Evolutionary conservation across 495 filamentous ascomycete species (phyloP), one percentile per base, ranked within the genome.

Genomic region (Trichoderma asperelloides): DNA sequence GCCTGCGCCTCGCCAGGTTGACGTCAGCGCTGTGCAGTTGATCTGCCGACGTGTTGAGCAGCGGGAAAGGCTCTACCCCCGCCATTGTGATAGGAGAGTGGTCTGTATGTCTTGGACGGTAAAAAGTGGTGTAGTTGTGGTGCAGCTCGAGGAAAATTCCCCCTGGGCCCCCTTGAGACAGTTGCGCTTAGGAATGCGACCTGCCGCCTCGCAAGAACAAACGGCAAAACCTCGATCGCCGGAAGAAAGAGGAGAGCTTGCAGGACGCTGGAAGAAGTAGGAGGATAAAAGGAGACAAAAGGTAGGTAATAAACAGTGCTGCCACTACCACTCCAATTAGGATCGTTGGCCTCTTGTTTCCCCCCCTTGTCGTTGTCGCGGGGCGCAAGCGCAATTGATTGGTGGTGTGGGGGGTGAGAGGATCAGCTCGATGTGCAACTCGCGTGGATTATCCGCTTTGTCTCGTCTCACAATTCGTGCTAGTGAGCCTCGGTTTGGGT

Each of bases 31-130:
- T 65, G 69, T 79, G 79, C 65, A 73, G 66, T 66, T 73, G 75
- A 62, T 82, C 78, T 43, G 77, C 72, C 37, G 80, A 74, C 41
- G 75, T 74, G 68, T 74, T 77, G 66, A 83, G 77, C 37, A 75
- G 72, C 66, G 81, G 81, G 66, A 83, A 83, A 30, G 81, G 81
- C 63, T 83, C 81, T 15, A 72, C 65, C 37, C 71, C 66, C 63
- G 71, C 66, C 76, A 78, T 78, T 67, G 33, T 73, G 68, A 68
- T 45, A 21, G 41, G 12, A 37, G 63, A 1, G 27, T 37, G 12
- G 16, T 62, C 45, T 47, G 51, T 30, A 15, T 40, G 62, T 64
- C 30, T 41, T 25, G 62, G 40, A 40, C 7, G 55, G 23, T 3
- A 4, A 47, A 18, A 47, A 47, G 43, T 47, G 43, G 43, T 47